Percentiles rank a stretch among this genome's conserved stretches.
phyloP scores from a whole-genome alignment of 345 rosid species.

The Alliaria petiolata region DNA sequence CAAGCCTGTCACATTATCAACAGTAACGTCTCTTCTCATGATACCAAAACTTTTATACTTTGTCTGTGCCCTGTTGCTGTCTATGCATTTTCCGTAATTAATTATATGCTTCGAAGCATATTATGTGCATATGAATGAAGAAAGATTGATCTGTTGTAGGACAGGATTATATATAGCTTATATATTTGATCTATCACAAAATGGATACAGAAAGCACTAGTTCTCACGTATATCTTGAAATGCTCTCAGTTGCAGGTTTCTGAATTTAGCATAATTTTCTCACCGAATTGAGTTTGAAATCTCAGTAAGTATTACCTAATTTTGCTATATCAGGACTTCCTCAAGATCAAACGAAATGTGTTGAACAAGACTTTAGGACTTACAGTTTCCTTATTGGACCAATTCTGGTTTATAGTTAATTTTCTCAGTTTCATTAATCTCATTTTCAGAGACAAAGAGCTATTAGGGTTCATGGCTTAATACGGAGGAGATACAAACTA shows the following conservation, averaged over 20 bases:
- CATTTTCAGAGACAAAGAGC: neutral
- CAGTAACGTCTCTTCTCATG: slow-evolving; percentile 20
- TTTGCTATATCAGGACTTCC: slow-evolving; percentile 1
- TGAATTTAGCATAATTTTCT: neutral
- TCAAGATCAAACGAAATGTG: neutral
- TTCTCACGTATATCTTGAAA: neutral
- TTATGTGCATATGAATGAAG: neutral
- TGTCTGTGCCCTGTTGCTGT: neutral
- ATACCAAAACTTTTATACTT: slow-evolving; percentile 2
- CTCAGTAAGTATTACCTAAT: slow-evolving; percentile 11
- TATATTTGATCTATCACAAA: neutral
- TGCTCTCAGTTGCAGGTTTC: slow-evolving; percentile 5
- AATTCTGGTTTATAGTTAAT: neutral
- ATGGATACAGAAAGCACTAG: neutral
- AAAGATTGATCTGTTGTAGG: neutral
- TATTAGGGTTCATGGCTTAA: slow-evolving; percentile 14
- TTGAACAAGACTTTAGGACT: slow-evolving; percentile 5
- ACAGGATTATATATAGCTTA: neutral
- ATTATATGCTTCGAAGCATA: neutral
- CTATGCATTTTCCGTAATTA: neutral
- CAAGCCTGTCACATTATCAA: slow-evolving; percentile 19
- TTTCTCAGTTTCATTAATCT: neutral
- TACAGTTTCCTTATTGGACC: slow-evolving; percentile 4
- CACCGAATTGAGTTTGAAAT: neutral
- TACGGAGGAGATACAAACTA: slow-evolving; percentile 2